Percentiles rank a stretch among this genome's conserved stretches.
Evolutionary conservation across 345 rosid species (phyloP).

Genomic region (Fremontodendron californicum): DNA sequence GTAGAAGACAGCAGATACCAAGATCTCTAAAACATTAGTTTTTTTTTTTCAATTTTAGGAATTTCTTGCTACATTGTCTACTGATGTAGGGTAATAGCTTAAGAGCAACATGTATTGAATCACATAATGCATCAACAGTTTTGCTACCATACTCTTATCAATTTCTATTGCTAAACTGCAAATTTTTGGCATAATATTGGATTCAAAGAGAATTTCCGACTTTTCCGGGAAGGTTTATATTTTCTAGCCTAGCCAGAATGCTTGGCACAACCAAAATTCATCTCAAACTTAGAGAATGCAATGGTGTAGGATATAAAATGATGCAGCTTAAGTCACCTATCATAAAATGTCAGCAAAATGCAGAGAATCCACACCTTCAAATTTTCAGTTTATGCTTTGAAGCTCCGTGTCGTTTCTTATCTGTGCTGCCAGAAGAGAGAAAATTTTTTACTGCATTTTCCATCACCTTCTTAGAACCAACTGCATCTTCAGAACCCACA

Average conservation of each 20-base stretch:
- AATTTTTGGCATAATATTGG: background rate
- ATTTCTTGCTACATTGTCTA: background rate
- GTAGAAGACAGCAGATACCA: constrained; percentile 26
- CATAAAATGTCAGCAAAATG: background rate
- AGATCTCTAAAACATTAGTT: constrained; percentile 14
- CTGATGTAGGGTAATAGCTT: constrained; percentile 8
- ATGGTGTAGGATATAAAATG: background rate
- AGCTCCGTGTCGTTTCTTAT: background rate
- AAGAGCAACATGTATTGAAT: background rate
- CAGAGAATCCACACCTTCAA: background rate
- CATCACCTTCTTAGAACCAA: constrained; percentile 25
- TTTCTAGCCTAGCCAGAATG: background rate
- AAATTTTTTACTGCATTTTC: constrained; percentile 22
- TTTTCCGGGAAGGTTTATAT: background rate
- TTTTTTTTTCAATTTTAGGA: no score
- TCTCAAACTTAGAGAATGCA: background rate
- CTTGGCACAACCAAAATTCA: background rate
- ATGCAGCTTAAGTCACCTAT: background rate
- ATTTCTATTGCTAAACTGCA: background rate
- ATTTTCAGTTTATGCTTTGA: constrained; percentile 3
- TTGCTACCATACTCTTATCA: no score
- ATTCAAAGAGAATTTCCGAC: background rate
- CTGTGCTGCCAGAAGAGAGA: background rate
- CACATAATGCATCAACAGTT: no score
- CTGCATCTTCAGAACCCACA: constrained; percentile 16